Base-by-base conservation (phyloP, 345 rosid species). In the Pistacia atlantica region DNA sequence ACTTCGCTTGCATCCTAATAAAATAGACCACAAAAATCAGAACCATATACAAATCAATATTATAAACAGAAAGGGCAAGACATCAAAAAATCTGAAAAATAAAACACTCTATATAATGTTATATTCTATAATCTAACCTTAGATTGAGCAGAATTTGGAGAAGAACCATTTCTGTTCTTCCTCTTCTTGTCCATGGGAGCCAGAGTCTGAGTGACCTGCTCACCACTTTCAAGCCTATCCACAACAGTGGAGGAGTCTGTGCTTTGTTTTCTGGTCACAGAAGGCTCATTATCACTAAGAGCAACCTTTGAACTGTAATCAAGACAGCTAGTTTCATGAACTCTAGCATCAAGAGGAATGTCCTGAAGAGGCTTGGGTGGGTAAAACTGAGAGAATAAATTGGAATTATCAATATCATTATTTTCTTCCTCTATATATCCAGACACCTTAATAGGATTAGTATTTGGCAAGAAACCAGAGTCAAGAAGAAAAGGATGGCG, bases 201-300 rank as follows among this genome's bases (percentile, higher is more conserved):
- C n/a, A 79, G 55, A 11, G 83, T 76, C 72, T 84, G 89, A 11
- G 88, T 80, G 8, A 88, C 88, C 69, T 84, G 91, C 77, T 86
- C 87, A 2, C 90, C 88, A 45, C 76, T 76, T 58, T 84, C 88
- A 48, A 68, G 84, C 74, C 74, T 82, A 12, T 87, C 87, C 81
- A 86, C 85, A 37, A 46, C 81, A 22, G 85, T 60, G 0, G 89
- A 89, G 38, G 89, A 80, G 12, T 82, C 86, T 1, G 86, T 77
- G 80, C 79, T 80, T 69, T 86, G 92, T 75, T 88, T 87, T 77
- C 62, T 81, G 18, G 84, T 72, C 57, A 65, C 81, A 78, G 61
- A 83, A 73, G 79, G 75, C 77, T 87, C 84, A 35, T 79, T 78
- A 55, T 83, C 85, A 65, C 77, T 75, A 10, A 45, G 25, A 69